Conservation (phyloP, 768 basidiomycete genomes). For the Mycena rebaudengoi region DNA sequence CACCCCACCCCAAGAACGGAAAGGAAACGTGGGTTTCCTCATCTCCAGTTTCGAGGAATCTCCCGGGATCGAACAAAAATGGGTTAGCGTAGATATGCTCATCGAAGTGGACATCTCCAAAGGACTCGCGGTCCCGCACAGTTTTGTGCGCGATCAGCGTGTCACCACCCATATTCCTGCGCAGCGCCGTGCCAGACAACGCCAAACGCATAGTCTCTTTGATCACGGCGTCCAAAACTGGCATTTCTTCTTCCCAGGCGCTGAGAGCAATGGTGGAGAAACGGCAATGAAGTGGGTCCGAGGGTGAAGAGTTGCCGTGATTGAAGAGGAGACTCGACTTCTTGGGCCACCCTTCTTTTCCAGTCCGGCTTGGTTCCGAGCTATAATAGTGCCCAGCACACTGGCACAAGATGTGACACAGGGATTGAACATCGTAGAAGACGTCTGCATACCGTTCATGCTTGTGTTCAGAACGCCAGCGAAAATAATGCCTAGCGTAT, state of each 20-base stretch:
- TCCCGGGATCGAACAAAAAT: slow-evolving; percentile 43
- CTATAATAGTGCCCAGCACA: slow-evolving; percentile 47
- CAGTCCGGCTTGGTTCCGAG: slow-evolving; percentile 44
- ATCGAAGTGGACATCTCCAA: slow-evolving; percentile 46
- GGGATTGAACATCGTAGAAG: too few species aligned
- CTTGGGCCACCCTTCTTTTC: slow-evolving; percentile 39
- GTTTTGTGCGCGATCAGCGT: slow-evolving; percentile 34
- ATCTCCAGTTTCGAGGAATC: slow-evolving; percentile 40
- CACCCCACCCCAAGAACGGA: slow-evolving; percentile 50
- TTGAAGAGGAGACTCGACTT: slow-evolving; percentile 43
- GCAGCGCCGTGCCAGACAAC: slow-evolving; percentile 37
- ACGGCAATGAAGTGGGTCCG: slow-evolving; percentile 43
- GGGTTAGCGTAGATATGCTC: slow-evolving; percentile 46
- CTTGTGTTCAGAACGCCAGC: slow-evolving; percentile 48
- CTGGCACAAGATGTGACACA: slow-evolving; percentile 26
- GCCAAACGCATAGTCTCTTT: slow-evolving; percentile 50
- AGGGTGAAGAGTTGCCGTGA: slow-evolving; percentile 33
- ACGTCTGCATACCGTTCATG: slow-evolving; percentile 41
- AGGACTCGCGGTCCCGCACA: slow-evolving; percentile 43
- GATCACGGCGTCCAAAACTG: slow-evolving; percentile 45
- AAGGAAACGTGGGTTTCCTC: slow-evolving; percentile 45
- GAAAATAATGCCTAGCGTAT: slow-evolving; percentile 37
- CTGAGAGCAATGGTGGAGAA: slow-evolving; percentile 43
- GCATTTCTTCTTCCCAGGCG: slow-evolving; percentile 52
- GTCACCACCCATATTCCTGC: slow-evolving; percentile 45